These are phyloP conservation scores for Fusarium protoensiforme DNA, from an alignment of 2,329 filamentous ascomycete species.

Conservation along the genomic window DNA sequence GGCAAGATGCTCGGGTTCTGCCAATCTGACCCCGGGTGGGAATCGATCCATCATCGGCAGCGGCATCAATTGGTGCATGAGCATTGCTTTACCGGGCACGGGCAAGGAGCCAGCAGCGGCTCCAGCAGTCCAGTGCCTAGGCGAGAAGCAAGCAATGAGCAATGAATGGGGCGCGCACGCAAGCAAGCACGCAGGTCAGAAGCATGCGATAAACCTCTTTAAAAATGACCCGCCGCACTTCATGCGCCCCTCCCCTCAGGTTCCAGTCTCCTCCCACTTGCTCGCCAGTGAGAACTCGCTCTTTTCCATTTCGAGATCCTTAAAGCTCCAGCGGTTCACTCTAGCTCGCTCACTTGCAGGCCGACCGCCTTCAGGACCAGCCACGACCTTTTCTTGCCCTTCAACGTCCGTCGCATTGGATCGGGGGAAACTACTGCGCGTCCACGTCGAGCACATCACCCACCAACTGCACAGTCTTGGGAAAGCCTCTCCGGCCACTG, in stretches of 20 bases:
- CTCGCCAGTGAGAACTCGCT: constrained; percentile 34
- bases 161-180: not conserved
- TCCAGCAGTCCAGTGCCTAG: not conserved
- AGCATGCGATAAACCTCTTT: constrained; percentile 24
- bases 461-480: constrained; percentile 27
- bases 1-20: constrained; percentile 23
- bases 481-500: constrained; percentile 28
- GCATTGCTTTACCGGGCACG: not conserved
- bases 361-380: constrained; percentile 5
- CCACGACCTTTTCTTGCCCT: constrained; percentile 19
- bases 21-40: constrained; percentile 6
- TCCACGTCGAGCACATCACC: constrained; percentile 23
- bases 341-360: constrained; percentile 13
- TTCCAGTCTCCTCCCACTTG: constrained; percentile 15
- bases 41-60: constrained; percentile 32
- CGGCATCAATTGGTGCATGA: constrained; percentile 1
- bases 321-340: constrained; percentile 27
- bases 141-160: not conserved
- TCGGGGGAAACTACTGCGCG: constrained; percentile 13
- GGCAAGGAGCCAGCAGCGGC: not conserved
- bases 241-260: constrained; percentile 31
- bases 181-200: not conserved
- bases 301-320: constrained; percentile 25
- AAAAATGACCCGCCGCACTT: constrained; percentile 40
- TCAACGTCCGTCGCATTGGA: constrained; percentile 4